These are phyloP conservation scores for Chaetomium sp. DNA, from an alignment of 2,329 filamentous ascomycete species.

Conservation along the genomic window DNA sequence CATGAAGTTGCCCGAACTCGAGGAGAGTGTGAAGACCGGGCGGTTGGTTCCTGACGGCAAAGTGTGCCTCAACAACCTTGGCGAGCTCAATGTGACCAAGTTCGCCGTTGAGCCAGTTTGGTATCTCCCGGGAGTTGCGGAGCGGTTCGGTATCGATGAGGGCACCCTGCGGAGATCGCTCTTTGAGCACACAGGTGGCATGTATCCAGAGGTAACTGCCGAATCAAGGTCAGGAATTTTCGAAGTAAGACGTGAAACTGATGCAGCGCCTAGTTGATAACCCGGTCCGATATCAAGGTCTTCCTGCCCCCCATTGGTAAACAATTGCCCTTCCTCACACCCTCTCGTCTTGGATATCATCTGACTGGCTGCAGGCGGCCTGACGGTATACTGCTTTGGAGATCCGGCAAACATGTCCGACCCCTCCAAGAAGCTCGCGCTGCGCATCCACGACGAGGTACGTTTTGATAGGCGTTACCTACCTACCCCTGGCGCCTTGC, in stretches of 20 bases:
- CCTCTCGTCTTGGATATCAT: conserved; percentile 2
- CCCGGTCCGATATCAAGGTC: conserved; percentile 88
- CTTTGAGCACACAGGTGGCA: conserved; percentile 94
- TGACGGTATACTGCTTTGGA: conserved; percentile 97
- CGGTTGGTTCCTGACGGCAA: conserved; percentile 81
- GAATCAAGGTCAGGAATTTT: neutral
- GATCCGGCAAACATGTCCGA: conserved; percentile 94
- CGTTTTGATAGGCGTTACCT: conserved; percentile 24
- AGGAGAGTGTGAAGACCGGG: conserved; percentile 80
- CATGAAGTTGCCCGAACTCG: conserved; percentile 95
- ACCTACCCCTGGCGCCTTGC: neutral
- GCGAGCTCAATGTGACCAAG: conserved; percentile 92
- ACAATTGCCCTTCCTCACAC: conserved; percentile 21
- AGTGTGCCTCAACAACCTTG: conserved; percentile 81
- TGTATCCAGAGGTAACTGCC: conserved; percentile 74
- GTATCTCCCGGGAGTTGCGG: conserved; percentile 85
- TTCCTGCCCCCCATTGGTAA: conserved; percentile 90
- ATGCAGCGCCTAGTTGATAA: conserved; percentile 66
- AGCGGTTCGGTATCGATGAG: conserved; percentile 94
- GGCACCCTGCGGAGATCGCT: conserved; percentile 80
- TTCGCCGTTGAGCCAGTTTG: conserved; percentile 94
- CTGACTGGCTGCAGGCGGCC: conserved; percentile 57
- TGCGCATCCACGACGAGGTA: conserved; percentile 75
- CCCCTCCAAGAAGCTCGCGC: conserved; percentile 74
- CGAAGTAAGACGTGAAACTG: conserved; percentile 22